Evolutionary conservation across 1,284 basidiomycete species (phyloP).

Genomic region (Malassezia furfur): DNA sequence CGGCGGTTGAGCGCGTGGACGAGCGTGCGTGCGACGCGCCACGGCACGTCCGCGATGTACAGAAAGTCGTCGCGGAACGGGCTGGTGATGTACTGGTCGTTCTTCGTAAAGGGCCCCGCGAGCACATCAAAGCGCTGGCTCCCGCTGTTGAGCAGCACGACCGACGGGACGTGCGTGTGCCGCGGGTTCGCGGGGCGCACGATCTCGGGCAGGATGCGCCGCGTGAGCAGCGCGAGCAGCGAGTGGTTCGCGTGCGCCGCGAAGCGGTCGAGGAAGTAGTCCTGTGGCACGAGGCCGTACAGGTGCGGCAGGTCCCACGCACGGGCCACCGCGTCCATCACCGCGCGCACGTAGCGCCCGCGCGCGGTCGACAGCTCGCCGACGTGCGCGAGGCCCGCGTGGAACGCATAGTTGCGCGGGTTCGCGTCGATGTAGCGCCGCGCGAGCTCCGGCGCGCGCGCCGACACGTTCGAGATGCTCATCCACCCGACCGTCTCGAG

Average conservation of each 20-base stretch:
- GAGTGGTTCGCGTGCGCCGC: slow-evolving; percentile 27
- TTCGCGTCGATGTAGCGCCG: slow-evolving; percentile 52
- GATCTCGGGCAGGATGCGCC: slow-evolving; percentile 38
- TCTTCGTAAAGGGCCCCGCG: slow-evolving; percentile 37
- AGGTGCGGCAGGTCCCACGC: slow-evolving; percentile 38
- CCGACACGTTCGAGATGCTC: slow-evolving; percentile 25
- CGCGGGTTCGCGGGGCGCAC: slow-evolving; percentile 32
- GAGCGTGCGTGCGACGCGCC: slow-evolving; percentile 28
- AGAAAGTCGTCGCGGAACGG: slow-evolving; percentile 42
- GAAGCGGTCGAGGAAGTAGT: slow-evolving; percentile 42
- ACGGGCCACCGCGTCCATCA: slow-evolving; percentile 35
- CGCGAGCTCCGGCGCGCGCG: slow-evolving; percentile 43
- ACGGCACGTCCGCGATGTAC: slow-evolving; percentile 36
- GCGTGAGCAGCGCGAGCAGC: slow-evolving; percentile 31
- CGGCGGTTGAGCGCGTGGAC: slow-evolving; percentile 25
- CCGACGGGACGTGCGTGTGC: slow-evolving; percentile 22
- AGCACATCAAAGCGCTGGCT: slow-evolving; percentile 43
- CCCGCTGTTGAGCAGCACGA: slow-evolving; percentile 43
- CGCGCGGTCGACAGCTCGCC: slow-evolving; percentile 33
- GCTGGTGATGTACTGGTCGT: slow-evolving; percentile 43
- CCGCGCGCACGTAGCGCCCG: slow-evolving; percentile 30
- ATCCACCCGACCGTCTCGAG: slow-evolving; percentile 32
- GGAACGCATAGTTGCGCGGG: slow-evolving; percentile 45
- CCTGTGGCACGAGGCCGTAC: slow-evolving; percentile 38
- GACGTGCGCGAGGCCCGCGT: slow-evolving; percentile 21